Evolutionary conservation across 768 basidiomycete species (phyloP).

Genomic region (Chalciporus piperatus): DNA sequence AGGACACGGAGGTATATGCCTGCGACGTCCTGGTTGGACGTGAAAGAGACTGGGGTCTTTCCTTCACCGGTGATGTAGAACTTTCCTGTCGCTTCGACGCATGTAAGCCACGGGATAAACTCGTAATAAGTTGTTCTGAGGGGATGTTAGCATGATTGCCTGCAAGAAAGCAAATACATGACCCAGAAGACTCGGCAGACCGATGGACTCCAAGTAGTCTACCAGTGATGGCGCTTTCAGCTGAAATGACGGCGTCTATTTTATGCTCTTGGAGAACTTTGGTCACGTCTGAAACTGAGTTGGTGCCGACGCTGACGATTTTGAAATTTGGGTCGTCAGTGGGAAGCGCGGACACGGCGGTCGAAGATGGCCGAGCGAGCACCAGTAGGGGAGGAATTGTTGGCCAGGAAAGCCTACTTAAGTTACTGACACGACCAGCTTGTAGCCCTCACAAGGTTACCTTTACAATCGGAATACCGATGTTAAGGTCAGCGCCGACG

Average conservation of each 20-base stretch:
- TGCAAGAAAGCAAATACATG: constrained; percentile 3
- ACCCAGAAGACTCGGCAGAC: constrained; percentile 4
- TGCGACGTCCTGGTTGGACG: constrained; percentile 9
- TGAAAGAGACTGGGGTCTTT: constrained; percentile 7
- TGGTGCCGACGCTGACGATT: constrained; percentile 1
- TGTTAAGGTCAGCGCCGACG: constrained; percentile 2
- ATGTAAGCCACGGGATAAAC: constrained; percentile 12
- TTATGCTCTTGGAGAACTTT: constrained; percentile 8
- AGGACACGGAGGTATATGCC: constrained; percentile 2
- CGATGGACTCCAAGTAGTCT: constrained; percentile 8
- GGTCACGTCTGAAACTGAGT: constrained; percentile 6
- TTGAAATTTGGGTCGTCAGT: constrained; percentile 1
- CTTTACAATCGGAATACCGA: constrained; percentile 8
- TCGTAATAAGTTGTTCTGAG: constrained; percentile 13
- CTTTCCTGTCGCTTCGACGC: constrained; percentile 10
- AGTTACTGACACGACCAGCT: neutral
- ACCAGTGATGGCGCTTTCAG: constrained; percentile 9
- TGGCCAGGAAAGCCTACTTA: constrained; percentile 7
- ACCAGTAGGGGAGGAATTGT: constrained; percentile 5
- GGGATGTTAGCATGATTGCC: too few species aligned
- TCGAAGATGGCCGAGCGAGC: constrained; percentile 5
- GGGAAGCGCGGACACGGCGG: neutral
- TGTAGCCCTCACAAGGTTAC: neutral
- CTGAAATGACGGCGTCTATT: constrained; percentile 19
- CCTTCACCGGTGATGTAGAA: constrained; percentile 15